phyloP scores from a whole-genome alignment of 495 filamentous ascomycete genomes.

The Collariella sp. region DNA sequence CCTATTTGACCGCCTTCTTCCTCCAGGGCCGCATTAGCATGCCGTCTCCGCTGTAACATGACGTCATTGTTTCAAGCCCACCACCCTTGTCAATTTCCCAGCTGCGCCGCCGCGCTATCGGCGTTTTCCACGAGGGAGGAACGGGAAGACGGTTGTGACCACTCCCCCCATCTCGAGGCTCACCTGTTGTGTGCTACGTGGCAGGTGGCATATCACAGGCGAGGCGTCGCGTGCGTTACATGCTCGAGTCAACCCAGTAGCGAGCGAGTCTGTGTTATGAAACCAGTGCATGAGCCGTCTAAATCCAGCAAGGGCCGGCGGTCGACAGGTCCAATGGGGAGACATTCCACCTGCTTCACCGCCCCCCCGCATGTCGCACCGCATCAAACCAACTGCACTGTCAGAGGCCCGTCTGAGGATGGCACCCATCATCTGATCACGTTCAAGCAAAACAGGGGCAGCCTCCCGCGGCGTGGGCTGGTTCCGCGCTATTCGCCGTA shows the following conservation, averaged over 20 bases:
- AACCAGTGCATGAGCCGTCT: background rate
- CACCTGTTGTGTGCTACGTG: too few species aligned
- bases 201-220: too few species aligned
- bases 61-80: slow-evolving; percentile 5
- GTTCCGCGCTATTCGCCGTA: background rate
- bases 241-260: too few species aligned
- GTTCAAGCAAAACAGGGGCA: background rate
- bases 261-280: too few species aligned
- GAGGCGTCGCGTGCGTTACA: too few species aligned
- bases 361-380: background rate
- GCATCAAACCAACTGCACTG: background rate
- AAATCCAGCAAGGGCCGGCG: background rate
- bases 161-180: background rate
- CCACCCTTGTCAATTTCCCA: background rate
- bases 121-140: background rate
- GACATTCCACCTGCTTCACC: background rate
- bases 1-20: too few species aligned
- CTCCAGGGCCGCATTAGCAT: background rate
- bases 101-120: background rate
- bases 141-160: background rate
- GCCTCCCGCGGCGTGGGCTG: background rate
- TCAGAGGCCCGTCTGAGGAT: background rate
- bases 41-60: background rate
- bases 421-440: slow-evolving; percentile 1
- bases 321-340: background rate